These are phyloP conservation scores for Cyberlindnera veronae DNA, from an alignment of 805 yeast species.

Conservation along the genomic window DNA sequence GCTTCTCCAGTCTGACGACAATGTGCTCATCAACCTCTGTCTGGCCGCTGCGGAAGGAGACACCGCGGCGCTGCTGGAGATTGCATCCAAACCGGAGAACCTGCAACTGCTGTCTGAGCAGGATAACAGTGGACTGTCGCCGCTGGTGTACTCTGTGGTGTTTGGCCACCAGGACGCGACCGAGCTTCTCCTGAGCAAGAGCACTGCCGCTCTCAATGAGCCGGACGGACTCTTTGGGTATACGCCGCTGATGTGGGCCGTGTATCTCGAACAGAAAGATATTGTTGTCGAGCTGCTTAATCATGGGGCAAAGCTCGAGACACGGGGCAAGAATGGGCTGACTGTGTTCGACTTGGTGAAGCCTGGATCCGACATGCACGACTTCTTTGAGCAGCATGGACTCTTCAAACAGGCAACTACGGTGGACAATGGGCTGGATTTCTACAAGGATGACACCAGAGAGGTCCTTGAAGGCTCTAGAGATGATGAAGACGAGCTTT, in stretches of 20 bases:
- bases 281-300: slow-evolving; percentile 56
- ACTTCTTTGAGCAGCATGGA: slow-evolving; percentile 54
- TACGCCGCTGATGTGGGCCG: slow-evolving; percentile 87
- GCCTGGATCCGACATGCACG: slow-evolving; percentile 54
- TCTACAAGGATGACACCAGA: slow-evolving; percentile 16
- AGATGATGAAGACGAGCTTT: slow-evolving; percentile 31
- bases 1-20: slow-evolving; percentile 10
- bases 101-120: slow-evolving; percentile 25
- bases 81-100: slow-evolving; percentile 29
- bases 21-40: slow-evolving; percentile 31
- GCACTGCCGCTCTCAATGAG: slow-evolving; percentile 11
- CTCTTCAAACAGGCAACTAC: slow-evolving; percentile 26
- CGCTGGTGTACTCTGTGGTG: slow-evolving; percentile 52
- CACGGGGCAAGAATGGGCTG: slow-evolving; percentile 39
- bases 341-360: slow-evolving; percentile 55
- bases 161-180: slow-evolving; percentile 47
- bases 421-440: slow-evolving; percentile 6
- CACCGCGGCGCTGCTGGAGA: slow-evolving; percentile 11
- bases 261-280: slow-evolving; percentile 53
- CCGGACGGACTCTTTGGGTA: slow-evolving; percentile 48
- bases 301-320: slow-evolving; percentile 54
- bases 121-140: slow-evolving; percentile 42
- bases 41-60: slow-evolving; percentile 40
- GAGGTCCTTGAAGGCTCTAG: slow-evolving; percentile 5
- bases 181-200: slow-evolving; percentile 30